These are phyloP conservation scores for Xylaria sp. DNA, from an alignment of 2,329 filamentous ascomycete genomes.

Conservation along the genomic window DNA sequence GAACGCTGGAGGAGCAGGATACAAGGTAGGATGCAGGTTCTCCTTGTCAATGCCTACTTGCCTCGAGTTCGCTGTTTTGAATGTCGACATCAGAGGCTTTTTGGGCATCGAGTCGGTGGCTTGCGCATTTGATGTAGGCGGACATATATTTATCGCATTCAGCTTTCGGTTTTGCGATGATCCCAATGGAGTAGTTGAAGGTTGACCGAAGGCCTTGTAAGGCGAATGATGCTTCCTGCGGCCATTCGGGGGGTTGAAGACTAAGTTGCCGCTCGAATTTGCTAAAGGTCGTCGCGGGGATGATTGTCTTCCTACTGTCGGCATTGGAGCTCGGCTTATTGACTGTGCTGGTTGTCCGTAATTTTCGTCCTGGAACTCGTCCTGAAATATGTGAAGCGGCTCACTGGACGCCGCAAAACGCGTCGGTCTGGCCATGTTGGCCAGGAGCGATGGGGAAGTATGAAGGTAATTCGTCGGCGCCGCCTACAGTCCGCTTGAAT, in stretches of 20 bases:
- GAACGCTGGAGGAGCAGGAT: slow-evolving; percentile 59
- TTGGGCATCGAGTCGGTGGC: slow-evolving; percentile 76
- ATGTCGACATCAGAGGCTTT: slow-evolving; percentile 70
- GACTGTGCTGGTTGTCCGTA: slow-evolving; percentile 60
- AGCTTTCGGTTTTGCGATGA: slow-evolving; percentile 68
- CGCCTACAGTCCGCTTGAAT: slow-evolving; percentile 1
- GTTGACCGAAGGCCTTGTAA: slow-evolving; percentile 70
- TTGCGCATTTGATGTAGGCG: slow-evolving; percentile 65
- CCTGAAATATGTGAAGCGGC: slow-evolving; percentile 64
- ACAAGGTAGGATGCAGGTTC: slow-evolving; percentile 64
- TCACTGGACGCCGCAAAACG: slow-evolving; percentile 59
- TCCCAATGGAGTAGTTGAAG: slow-evolving; percentile 69
- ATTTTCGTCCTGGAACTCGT: slow-evolving; percentile 53
- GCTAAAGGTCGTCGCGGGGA: slow-evolving; percentile 60
- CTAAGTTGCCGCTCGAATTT: slow-evolving; percentile 68
- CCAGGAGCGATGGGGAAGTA: slow-evolving; percentile 45
- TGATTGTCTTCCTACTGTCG: slow-evolving; percentile 57
- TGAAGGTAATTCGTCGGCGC: slow-evolving; percentile 2
- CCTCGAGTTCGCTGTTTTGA: slow-evolving; percentile 64
- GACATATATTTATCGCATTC: slow-evolving; percentile 74
- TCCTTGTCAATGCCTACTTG: slow-evolving; percentile 63
- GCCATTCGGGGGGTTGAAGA: slow-evolving; percentile 71
- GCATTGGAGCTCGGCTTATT: slow-evolving; percentile 68
- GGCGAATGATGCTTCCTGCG: slow-evolving; percentile 72
- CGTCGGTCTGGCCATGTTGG: slow-evolving; percentile 65